A percentile compares a stretch with the other conserved stretches of the same genome.
phyloP scores from a whole-genome alignment of 2,329 filamentous ascomycete genomes.

The Fusarium odoratissimum region DNA sequence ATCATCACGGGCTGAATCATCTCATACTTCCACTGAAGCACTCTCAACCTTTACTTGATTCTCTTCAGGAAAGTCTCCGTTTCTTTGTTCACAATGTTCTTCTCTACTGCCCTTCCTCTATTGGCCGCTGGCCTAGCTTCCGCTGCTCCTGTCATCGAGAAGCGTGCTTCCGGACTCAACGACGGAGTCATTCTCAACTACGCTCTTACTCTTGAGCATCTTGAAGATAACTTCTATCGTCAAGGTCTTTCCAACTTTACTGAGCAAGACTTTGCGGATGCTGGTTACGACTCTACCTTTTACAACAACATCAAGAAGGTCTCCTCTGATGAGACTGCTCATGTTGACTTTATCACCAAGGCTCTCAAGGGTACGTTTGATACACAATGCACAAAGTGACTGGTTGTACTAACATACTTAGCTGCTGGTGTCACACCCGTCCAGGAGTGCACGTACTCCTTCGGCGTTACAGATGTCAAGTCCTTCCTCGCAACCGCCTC shows the following conservation, averaged over 20 bases:
- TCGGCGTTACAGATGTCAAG: constrained; percentile 68
- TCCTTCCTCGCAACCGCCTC: constrained; percentile 70
- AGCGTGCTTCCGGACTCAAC: constrained; percentile 29
- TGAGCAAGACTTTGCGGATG: constrained; percentile 61
- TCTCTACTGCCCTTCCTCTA: constrained; percentile 21
- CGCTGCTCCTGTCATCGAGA: constrained; percentile 25
- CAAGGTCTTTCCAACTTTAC: constrained; percentile 69
- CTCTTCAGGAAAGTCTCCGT: too few species aligned
- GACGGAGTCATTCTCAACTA: constrained; percentile 57
- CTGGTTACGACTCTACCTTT: constrained; percentile 62
- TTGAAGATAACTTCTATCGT: constrained; percentile 72
- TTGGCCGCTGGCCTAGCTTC: constrained; percentile 28
- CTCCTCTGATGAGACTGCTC: constrained; percentile 59
- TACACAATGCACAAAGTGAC: fast-evolving
- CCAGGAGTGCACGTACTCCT: constrained; percentile 66
- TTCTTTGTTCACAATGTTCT: not conserved
- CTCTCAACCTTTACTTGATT: too few species aligned
- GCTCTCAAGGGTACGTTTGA: constrained; percentile 22
- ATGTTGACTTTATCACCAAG: constrained; percentile 38
- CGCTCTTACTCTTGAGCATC: constrained; percentile 63
- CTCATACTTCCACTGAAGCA: too few species aligned
- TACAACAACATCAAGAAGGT: constrained; percentile 70
- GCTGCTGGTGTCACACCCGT: constrained; percentile 63
- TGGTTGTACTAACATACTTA: not conserved
- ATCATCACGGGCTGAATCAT: too few species aligned